Conservation (phyloP, 78 protist species). For the Dictyostelium discoideum region DNA sequence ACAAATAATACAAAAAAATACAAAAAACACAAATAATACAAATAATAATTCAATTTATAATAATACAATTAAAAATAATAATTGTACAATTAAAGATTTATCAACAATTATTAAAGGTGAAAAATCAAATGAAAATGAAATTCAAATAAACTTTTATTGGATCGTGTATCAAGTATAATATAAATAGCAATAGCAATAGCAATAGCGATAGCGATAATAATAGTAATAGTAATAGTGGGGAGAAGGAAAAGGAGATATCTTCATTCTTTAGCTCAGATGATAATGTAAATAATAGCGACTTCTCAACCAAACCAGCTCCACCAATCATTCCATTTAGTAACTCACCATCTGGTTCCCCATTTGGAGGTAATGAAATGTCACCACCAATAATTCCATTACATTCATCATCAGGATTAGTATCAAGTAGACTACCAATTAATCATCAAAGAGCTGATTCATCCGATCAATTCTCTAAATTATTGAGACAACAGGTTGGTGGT, state of each 20-base stretch:
- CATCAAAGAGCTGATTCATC: conserved; percentile 34
- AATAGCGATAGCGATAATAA: too few species aligned
- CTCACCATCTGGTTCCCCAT: neutral
- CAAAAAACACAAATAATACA: too few species aligned
- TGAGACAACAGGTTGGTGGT: conserved; percentile 4
- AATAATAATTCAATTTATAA: neutral
- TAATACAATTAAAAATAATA: neutral
- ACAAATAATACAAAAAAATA: neutral
- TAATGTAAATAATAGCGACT: neutral
- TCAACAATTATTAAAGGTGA: neutral
- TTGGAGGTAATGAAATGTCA: neutral
- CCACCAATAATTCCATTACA: conserved; percentile 1
- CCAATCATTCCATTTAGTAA: neutral
- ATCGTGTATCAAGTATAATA: neutral
- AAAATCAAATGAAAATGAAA: neutral
- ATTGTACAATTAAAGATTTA: neutral
- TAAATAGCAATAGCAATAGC: too few species aligned
- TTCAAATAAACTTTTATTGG: conserved; percentile 24
- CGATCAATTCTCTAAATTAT: conserved; percentile 19
- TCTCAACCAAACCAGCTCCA: conserved; percentile 13
- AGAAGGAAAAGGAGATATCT: conserved; percentile 32
- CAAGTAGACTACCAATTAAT: neutral
- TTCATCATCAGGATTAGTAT: neutral
- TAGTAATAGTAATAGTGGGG: neutral
- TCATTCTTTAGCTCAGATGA: conserved; percentile 27